Base-by-base conservation (phyloP, 2,329 filamentous ascomycete genomes). In the Phialophora verrucosa region DNA sequence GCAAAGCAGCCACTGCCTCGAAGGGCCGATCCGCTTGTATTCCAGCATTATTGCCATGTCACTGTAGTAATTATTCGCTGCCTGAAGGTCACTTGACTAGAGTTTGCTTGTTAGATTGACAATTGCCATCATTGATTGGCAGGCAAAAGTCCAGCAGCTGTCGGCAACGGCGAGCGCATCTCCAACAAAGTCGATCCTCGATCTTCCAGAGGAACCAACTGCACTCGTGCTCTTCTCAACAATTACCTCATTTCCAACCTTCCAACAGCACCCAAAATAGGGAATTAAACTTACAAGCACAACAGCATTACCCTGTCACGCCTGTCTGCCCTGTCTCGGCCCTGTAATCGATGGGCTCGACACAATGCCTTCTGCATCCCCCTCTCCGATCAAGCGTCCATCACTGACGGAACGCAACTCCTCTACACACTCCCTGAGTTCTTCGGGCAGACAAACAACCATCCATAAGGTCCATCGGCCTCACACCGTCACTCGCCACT, bases 401-500 rank as follows among this genome's bases (percentile, higher is more conserved):
- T 71, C 71, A 35, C 63, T 73, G 32, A 65, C 64, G 23, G 68
- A 72, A 54, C 69, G 71, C 11, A 64, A 64, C 3, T 68, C 69
- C 32, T 74, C 72, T 35, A 63, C 67, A 25, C 58, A 69, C 55
- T 71, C 70, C n/a, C 62, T 71, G 27, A 72, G 70, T 32, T 71
- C 72, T 14, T 72, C 71, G 8, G 64, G 64, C 55, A 72, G 69
- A 59, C 71, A 69, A 50, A 57, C 68, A 44, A 66, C 69, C 10
- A 53, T 38, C 25, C 77, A 78, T 64, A 78, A 78, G 67, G 70
- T 73, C 38, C 76, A 79, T 69, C 78, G 80, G 51, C 73, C 79
- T 42, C 80, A 82, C 74, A 74, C 80, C 42, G 80, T 82, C 51
- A 79, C 74, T 58, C 63, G 70, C 25, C 80, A 82, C 67, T 74